Base-by-base conservation (phyloP, 2,329 filamentous ascomycete genomes). In the Kalaharituber pfeilii region DNA sequence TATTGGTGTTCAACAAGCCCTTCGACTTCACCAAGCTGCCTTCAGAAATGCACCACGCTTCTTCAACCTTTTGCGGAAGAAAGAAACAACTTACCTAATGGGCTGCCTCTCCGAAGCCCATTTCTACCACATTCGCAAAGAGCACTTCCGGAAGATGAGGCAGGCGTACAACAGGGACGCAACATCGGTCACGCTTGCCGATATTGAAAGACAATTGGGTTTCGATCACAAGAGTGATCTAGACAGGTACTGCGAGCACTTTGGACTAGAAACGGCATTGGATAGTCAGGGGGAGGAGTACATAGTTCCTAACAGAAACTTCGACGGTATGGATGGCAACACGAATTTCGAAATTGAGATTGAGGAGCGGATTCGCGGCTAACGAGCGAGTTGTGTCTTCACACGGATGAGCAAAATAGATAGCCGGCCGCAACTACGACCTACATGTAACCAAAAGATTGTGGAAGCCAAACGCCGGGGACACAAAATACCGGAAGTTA, bases 91-190 rank as follows among this genome's bases (percentile, higher is more conserved):
- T 0, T 83, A 82, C 63, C 81, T 78, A 1, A 81, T 82, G 77
- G 80, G 79, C 13, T 82, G 80, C 60, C 75, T 83, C 56, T 79
- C 79, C 5, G 79, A 82, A 62, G 76, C 79, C n/a, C 78, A 81
- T 62, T 81, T 83, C 55, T 75, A 76, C 39, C 70, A 73, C 30
- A 69, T 82, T 28, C 77, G 80, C 39, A 76, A 77, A 53, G 72
- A 73, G 11, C 75, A 80, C 15, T 65, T 82, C 18, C 72, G 72
- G 53, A 73, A 74, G 15, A 67, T 82, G 22, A 72, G 75, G 51
- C 71, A 69, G 53, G 72, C 75, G 1, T 77, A 80, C 57, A 71
- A 75, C 1, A 73, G 78, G 54, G 55, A 55, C 39, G 54, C 58
- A 4, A 60, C 60, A 49, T 53, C 53, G 20, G 51, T 58, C 45